Percentiles rank a stretch among this genome's conserved stretches.
Conservation (phyloP, 768 basidiomycete genomes). For the Lyophyllum semitale region DNA sequence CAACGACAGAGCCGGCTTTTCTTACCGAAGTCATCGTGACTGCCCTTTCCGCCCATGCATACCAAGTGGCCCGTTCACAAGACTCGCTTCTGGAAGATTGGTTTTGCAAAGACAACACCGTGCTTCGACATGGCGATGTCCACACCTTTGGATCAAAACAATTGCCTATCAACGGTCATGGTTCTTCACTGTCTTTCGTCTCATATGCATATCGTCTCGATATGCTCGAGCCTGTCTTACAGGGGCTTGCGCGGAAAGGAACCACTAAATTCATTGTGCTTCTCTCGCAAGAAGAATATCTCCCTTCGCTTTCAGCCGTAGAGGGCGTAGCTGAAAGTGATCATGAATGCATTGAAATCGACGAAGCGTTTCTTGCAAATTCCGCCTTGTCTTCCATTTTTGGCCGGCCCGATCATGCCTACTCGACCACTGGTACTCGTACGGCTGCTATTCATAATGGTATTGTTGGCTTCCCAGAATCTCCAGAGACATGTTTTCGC, state of each 20-base stretch:
- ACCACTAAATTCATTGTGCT: constrained; percentile 57
- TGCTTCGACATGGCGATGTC: constrained; percentile 55
- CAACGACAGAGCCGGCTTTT: constrained; percentile 28
- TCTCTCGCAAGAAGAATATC: constrained; percentile 24
- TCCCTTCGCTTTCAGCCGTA: constrained; percentile 14
- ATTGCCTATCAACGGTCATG: constrained; percentile 20
- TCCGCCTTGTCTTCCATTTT: constrained; percentile 37
- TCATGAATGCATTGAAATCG: constrained; percentile 64
- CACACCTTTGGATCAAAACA: constrained; percentile 27
- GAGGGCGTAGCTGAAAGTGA: constrained; percentile 17
- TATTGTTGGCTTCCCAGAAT: constrained; percentile 5
- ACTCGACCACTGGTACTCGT: constrained; percentile 5
- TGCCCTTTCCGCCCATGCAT: constrained; percentile 53
- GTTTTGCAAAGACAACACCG: constrained; percentile 39
- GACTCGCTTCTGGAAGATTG: constrained; percentile 40
- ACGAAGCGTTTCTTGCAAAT: constrained; percentile 68
- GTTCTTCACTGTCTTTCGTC: constrained; percentile 13
- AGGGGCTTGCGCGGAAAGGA: constrained; percentile 57
- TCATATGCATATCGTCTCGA: constrained; percentile 49
- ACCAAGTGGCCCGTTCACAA: constrained; percentile 37
- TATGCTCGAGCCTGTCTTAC: constrained; percentile 71
- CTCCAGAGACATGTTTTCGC: constrained; percentile 23
- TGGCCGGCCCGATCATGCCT: constrained; percentile 17
- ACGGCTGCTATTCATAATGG: background rate
- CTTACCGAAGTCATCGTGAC: constrained; percentile 55